Percentiles rank a stretch among this genome's conserved stretches.
Conservation (phyloP, 2,329 filamentous ascomycete genomes). For the Phaeosphaeria sp. region DNA sequence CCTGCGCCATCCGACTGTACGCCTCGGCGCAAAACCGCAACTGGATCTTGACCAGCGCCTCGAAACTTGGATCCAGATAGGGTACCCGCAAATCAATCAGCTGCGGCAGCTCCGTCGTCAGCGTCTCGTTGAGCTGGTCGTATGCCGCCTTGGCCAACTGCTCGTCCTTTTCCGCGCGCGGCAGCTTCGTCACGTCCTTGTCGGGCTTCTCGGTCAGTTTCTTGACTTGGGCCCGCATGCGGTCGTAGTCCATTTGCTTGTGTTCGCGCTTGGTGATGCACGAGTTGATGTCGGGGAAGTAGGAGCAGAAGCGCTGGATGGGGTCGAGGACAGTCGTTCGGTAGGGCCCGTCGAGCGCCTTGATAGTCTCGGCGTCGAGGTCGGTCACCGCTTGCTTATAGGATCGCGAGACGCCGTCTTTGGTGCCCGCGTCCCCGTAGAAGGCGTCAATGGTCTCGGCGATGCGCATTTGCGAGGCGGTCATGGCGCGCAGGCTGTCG, state of each 20-base stretch:
- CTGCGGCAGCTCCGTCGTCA: conserved; percentile 90
- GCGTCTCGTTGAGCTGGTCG: conserved; percentile 95
- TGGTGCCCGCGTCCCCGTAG: conserved; percentile 94
- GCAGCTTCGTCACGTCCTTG: conserved; percentile 96
- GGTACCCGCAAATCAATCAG: conserved; percentile 96
- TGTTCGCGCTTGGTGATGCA: conserved; percentile 99
- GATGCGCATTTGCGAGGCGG: conserved; percentile 98
- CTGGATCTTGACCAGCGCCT: conserved; percentile 98
- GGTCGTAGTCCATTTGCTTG: conserved; percentile 98
- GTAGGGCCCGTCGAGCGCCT: conserved; percentile 95
- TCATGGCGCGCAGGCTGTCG: conserved; percentile 97
- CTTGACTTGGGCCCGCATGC: conserved; percentile 94
- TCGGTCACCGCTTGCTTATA: conserved; percentile 99
- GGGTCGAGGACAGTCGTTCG: conserved; percentile 93
- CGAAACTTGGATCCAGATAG: conserved; percentile 95
- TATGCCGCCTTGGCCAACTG: conserved; percentile 93
- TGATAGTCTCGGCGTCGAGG: conserved; percentile 96
- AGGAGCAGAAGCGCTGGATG: conserved; percentile 94
- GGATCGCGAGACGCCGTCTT: conserved; percentile 91
- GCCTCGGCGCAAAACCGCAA: conserved; percentile 96
- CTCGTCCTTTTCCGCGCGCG: conserved; percentile 93
- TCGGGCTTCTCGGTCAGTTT: conserved; percentile 97
- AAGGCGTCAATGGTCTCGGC: conserved; percentile 99
- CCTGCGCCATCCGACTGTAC: conserved; percentile 97
- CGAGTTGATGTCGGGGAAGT: conserved; percentile 99